Evolutionary conservation across 1,284 basidiomycete species (phyloP), one percentile per base, ranked within the genome.

Genomic region (Boletus hoseneyae): DNA sequence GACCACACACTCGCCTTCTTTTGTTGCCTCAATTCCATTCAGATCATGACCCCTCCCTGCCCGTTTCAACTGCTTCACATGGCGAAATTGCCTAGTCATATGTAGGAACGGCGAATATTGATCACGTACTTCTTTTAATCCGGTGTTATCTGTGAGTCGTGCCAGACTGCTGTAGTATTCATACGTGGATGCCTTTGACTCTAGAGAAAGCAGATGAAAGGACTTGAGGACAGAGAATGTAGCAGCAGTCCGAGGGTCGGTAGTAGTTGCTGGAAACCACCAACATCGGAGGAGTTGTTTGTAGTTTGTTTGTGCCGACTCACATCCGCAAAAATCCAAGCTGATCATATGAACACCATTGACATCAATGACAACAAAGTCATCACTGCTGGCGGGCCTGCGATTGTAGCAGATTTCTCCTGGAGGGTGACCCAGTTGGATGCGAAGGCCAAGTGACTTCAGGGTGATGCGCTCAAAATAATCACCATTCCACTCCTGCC

Each of bases 291-390:
- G 36, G 4, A 49, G 45, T 13, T 49, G 48, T 13, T 48, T 49
- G 37, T 39, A 49, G 13, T 16, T 19, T 0, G 32, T 42, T 6
- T 45, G 54, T 1, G 33, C 42, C 5, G 13, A 10, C 8, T 56
- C 16, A 7, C 54, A 53, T 1, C 46, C 32, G 6, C 50, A 56
- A 13, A 57, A 56, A 18, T 56, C 39, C 6, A 55, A 12, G 3
- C 6, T 15, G 4, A 55, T 12, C 2, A 30, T 11, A 13, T 55
- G 54, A 2, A 55, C 48, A 1, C 54, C 32, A 3, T 56, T 54
- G 0, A 41, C 42, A 16, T 55, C 23, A 3, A 55, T 35, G 1
- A 55, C 41, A 0, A 42, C 25, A 29, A 56, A 55, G 6, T 55
- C 42, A 13, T 55, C 5, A 1, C 38, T 8, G 3, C 10, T 8